phyloP scores from a whole-genome alignment of 2,329 filamentous ascomycete species.

The Endocalyx cinctus region DNA sequence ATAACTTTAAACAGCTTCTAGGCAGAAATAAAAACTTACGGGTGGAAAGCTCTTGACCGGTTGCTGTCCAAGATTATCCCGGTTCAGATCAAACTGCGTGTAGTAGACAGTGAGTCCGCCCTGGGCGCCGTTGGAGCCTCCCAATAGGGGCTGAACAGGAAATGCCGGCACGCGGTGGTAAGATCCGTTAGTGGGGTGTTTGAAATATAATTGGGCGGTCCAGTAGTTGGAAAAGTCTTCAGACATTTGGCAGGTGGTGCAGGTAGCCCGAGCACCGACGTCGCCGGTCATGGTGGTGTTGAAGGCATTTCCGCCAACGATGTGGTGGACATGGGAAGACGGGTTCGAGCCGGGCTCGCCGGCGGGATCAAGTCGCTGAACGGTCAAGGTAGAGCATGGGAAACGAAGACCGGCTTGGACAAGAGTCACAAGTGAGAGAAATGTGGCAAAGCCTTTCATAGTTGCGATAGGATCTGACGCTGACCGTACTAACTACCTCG shows the following conservation, averaged over 20 bases:
- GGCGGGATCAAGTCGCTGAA: background rate
- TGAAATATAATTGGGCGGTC: conserved; percentile 2
- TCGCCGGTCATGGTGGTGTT: background rate
- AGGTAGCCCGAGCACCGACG: background rate
- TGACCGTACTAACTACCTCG: no score
- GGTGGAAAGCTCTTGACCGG: conserved; percentile 38
- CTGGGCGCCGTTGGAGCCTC: conserved; percentile 15
- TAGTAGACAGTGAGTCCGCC: conserved; percentile 25
- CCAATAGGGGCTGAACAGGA: conserved; percentile 18
- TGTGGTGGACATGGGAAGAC: background rate
- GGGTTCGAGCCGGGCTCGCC: background rate
- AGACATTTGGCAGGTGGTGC: background rate
- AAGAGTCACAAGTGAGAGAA: background rate
- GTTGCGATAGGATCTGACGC: no score
- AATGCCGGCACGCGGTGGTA: conserved; percentile 21
- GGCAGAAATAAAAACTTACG: conserved; percentile 18
- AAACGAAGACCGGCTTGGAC: background rate
- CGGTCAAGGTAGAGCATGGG: background rate
- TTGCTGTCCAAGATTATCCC: conserved; percentile 17
- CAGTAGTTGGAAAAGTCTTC: background rate
- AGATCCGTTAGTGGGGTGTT: conserved; percentile 22
- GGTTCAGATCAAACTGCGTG: conserved; percentile 17
- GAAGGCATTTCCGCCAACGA: background rate
- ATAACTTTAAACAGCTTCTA: background rate
- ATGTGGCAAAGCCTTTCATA: background rate